phyloP scores from a whole-genome alignment of 331 rosid genomes.

The Arachis monticola region DNA sequence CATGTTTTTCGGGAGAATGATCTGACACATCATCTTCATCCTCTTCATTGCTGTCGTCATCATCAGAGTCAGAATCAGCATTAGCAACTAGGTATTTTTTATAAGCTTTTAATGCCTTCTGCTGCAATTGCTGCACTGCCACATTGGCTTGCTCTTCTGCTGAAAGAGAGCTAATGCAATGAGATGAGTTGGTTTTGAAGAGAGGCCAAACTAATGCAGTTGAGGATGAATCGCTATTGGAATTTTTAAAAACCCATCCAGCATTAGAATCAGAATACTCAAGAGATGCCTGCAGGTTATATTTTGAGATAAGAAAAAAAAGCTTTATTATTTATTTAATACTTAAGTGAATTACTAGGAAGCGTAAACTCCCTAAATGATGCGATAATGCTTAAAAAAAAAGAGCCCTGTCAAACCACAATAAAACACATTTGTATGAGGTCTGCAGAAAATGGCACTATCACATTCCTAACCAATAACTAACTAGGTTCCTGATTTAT shows the following conservation, averaged over 20 bases:
- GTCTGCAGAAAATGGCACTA: neutral
- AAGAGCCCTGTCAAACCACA: neutral
- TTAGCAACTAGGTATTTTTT: constrained; percentile 34
- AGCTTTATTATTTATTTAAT: neutral
- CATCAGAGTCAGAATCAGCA: constrained; percentile 39
- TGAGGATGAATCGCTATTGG: constrained; percentile 4
- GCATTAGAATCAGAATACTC: constrained; percentile 36
- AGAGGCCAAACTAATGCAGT: constrained; percentile 30
- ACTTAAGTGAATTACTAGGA: neutral
- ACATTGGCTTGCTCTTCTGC: constrained; percentile 31
- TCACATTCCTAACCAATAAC: neutral
- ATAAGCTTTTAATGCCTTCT: constrained; percentile 44
- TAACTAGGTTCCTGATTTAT: too few species aligned
- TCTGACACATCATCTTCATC: constrained; percentile 22
- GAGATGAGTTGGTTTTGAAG: constrained; percentile 2
- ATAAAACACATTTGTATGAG: neutral
- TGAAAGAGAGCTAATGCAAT: neutral
- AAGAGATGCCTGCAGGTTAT: constrained; percentile 28
- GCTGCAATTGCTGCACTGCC: constrained; percentile 42
- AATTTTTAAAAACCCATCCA: constrained; percentile 38
- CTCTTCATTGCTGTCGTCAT: neutral
- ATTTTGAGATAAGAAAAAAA: constrained; percentile 4
- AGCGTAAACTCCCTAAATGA: neutral
- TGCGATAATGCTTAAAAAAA: neutral
- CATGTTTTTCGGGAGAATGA: constrained; percentile 32